Evolutionary conservation across 768 basidiomycete species (phyloP).

Genomic region (Phaeotremella fagi): DNA sequence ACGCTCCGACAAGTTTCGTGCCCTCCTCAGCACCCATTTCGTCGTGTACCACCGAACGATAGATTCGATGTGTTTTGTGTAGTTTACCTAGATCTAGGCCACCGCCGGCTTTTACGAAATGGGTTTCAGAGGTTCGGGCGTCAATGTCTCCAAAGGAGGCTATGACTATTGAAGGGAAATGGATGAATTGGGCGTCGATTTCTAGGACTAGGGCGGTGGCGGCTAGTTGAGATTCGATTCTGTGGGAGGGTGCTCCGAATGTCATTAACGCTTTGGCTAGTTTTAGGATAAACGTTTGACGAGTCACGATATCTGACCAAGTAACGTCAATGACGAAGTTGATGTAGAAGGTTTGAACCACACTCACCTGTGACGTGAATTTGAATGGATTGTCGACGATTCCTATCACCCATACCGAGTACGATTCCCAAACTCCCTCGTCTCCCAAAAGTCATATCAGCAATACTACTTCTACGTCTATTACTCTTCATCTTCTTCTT

Average conservation of each 20-base stretch:
- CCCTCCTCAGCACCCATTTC: conserved; percentile 42
- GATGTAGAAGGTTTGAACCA: not conserved
- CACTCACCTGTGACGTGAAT: conserved; percentile 38
- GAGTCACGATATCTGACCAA: conserved; percentile 17
- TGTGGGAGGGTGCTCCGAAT: conserved; percentile 35
- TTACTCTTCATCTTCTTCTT: conserved; percentile 53
- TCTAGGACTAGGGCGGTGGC: conserved; percentile 41
- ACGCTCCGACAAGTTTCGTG: conserved; percentile 52
- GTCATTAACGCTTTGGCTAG: conserved; percentile 37
- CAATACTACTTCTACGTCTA: conserved; percentile 16
- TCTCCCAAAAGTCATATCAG: conserved; percentile 16
- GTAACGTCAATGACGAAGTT: not conserved
- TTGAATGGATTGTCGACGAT: conserved; percentile 30
- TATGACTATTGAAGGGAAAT: conserved; percentile 44
- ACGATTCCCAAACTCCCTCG: conserved; percentile 1
- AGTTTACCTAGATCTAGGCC: conserved; percentile 43
- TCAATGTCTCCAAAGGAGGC: conserved; percentile 42
- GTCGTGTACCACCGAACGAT: conserved; percentile 42
- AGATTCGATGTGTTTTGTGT: conserved; percentile 39
- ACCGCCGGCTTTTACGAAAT: conserved; percentile 36
- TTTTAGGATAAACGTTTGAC: conserved; percentile 37
- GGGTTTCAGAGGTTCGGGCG: conserved; percentile 42
- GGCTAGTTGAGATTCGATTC: conserved; percentile 41
- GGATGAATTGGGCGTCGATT: conserved; percentile 45
- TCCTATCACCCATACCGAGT: conserved; percentile 4